Evolutionary conservation across 805 yeast species (phyloP), one percentile per base, ranked within the genome.

Genomic region (Jamesozyma spencerorum): DNA sequence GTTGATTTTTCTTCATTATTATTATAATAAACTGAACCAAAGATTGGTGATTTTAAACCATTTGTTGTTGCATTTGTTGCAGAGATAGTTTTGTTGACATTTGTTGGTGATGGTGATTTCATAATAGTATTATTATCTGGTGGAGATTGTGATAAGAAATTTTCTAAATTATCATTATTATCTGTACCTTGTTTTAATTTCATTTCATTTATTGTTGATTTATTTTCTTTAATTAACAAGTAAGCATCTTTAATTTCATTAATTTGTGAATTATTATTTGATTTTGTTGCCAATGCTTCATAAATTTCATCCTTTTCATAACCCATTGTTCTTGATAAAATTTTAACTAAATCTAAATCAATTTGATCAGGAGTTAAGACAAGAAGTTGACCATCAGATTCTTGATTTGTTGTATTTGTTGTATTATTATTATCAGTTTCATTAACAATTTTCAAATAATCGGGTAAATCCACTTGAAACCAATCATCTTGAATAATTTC

Each of bases 401-500:
- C 17, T 10, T 35, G 30, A 7, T 15, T n/a, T 6, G 11, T 39
- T 18, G 20, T 17, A 4, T 12, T 37, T 20, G 13, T 7, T 12
- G 7, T 15, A 15, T n/a, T n/a, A n/a, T n/a, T 51, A 50, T 31
- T 42, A 15, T 41, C 40, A 7, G 34, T 41, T 31, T 51, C 43
- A 18, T 53, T 53, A 4, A 50, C 54, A 5, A 92, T 85, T 40
- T 80, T 65, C 46, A 88, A 71, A 56, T 86, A 85, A 26, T 81
- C 86, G 24, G 90, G 85, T 47, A 90, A 75, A 40, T 76, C 86
- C 10, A 75, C 76, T 49, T 77, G 79, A 64, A 88, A 88, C 97
- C 97, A 88, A 47, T 84, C 88, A 59, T 90, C 96, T 55, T 86
- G 82, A 81, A 87, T 79, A 35, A 90, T 85, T 58, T 85, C 95